These are phyloP conservation scores for Coemansia sp. DNA, from an alignment of 192 early-diverging fungal genomes.

Conservation along the genomic window DNA sequence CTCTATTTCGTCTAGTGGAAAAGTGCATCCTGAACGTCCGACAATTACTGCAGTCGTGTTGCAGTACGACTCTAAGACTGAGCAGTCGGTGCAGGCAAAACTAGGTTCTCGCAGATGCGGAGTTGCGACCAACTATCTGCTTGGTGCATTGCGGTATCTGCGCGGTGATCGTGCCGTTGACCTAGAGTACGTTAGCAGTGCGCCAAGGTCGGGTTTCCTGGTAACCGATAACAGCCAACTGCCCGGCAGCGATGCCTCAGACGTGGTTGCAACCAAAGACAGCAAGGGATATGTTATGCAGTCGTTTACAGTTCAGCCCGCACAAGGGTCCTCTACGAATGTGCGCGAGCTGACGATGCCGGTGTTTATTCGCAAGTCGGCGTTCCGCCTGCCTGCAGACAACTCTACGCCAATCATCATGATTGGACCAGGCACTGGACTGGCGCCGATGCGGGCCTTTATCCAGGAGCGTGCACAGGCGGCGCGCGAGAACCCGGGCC, in stretches of 20 bases:
- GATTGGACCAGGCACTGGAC: conserved; percentile 99
- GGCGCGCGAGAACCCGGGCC: conserved; percentile 54
- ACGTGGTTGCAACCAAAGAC: conserved; percentile 11
- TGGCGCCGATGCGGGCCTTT: conserved; percentile 98
- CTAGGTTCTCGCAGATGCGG: conserved; percentile 64
- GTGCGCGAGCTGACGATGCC: conserved; percentile 51
- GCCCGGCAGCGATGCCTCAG: conserved; percentile 24
- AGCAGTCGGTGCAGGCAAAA: conserved; percentile 10
- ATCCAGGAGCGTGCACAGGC: conserved; percentile 78
- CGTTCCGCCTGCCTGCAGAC: conserved; percentile 89
- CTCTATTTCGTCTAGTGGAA: conserved; percentile 92
- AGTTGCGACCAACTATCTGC: conserved; percentile 85
- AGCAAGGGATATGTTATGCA: conserved; percentile 26
- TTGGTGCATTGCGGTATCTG: conserved; percentile 60
- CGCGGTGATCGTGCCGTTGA: conserved; percentile 26
- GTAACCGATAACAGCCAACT: conserved; percentile 10
- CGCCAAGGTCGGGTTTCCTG: conserved; percentile 15
- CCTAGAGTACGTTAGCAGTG: conserved; percentile 4
- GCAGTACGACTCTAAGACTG: conserved; percentile 58
- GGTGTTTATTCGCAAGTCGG: conserved; percentile 83
- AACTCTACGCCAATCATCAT: conserved; percentile 81
- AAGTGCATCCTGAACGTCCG: conserved; percentile 69
- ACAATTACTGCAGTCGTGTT: conserved; percentile 87
- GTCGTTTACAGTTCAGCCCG: conserved; percentile 40
- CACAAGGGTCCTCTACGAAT: not conserved